Conservation (phyloP, 1,284 basidiomycete genomes). For the Sanguinoderma infundibulare region DNA sequence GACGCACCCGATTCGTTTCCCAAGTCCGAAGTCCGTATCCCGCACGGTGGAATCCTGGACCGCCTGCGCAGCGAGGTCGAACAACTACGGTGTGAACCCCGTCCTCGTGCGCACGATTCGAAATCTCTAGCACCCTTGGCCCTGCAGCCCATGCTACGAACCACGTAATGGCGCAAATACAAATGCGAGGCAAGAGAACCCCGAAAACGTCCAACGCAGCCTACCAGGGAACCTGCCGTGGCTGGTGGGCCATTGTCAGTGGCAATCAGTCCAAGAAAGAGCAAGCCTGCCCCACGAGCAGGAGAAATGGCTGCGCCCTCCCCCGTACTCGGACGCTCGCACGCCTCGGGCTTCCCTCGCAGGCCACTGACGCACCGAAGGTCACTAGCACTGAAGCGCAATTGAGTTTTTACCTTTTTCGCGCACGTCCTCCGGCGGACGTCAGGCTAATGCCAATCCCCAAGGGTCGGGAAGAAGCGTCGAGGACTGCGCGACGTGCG, state of each 20-base stretch:
- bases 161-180: neutral
- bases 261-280: neutral
- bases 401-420: constrained; percentile 1
- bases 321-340: neutral
- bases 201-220: too few relatives aligned
- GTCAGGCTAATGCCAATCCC: neutral
- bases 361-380: neutral
- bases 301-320: neutral
- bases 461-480: neutral
- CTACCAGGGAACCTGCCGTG: too few relatives aligned
- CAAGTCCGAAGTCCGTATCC: too few relatives aligned
- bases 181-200: neutral
- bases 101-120: neutral
- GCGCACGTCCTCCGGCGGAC: neutral
- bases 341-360: neutral
- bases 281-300: neutral
- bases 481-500: neutral
- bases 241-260: too few relatives aligned
- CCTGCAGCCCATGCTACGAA: neutral
- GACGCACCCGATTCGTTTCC: neutral
- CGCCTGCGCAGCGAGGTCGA: neutral
- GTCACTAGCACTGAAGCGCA: neutral
- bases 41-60: neutral
- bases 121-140: neutral
- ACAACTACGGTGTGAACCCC: neutral